These are phyloP conservation scores for Ceratobasidium sp. DNA, from an alignment of 1,284 basidiomycete genomes.

Conservation along the genomic window DNA sequence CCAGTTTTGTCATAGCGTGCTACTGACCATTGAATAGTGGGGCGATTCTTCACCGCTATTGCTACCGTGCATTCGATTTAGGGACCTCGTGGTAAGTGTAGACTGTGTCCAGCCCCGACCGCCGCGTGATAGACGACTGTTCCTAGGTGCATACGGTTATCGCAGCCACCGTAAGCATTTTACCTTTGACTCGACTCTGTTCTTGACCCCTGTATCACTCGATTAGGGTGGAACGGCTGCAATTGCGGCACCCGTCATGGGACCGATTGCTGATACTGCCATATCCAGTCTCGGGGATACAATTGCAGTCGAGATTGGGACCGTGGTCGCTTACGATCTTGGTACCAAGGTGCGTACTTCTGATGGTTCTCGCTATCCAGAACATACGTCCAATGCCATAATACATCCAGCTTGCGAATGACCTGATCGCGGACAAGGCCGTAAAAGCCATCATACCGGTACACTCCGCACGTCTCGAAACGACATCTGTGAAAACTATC, in stretches of 20 bases:
- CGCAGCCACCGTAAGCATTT: slow-evolving; percentile 66
- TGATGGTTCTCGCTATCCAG: slow-evolving; percentile 5
- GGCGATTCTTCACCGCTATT: slow-evolving; percentile 73
- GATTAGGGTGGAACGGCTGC: slow-evolving; percentile 70
- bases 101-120: not conserved
- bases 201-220: not conserved
- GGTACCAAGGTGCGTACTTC: slow-evolving; percentile 58
- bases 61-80: slow-evolving; percentile 74
- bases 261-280: slow-evolving; percentile 50
- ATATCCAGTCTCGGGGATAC: slow-evolving; percentile 43
- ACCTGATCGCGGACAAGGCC: slow-evolving; percentile 66
- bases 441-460: slow-evolving; percentile 65
- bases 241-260: slow-evolving; percentile 68
- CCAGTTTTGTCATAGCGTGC: not conserved
- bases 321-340: slow-evolving; percentile 56
- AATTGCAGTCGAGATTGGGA: slow-evolving; percentile 49
- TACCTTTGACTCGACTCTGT: slow-evolving; percentile 36
- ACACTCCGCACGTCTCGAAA: slow-evolving; percentile 66
- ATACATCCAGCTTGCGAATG: slow-evolving; percentile 59
- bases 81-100: slow-evolving; percentile 63
- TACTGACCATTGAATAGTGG: slow-evolving; percentile 60
- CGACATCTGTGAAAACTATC: slow-evolving; percentile 69
- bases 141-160: slow-evolving; percentile 66
- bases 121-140: not conserved
- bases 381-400: not conserved